Percentiles rank a stretch among this genome's conserved stretches.
Evolutionary conservation across 2,329 filamentous ascomycete genomes (phyloP).

Genomic region (Paecilomyces variotii): DNA sequence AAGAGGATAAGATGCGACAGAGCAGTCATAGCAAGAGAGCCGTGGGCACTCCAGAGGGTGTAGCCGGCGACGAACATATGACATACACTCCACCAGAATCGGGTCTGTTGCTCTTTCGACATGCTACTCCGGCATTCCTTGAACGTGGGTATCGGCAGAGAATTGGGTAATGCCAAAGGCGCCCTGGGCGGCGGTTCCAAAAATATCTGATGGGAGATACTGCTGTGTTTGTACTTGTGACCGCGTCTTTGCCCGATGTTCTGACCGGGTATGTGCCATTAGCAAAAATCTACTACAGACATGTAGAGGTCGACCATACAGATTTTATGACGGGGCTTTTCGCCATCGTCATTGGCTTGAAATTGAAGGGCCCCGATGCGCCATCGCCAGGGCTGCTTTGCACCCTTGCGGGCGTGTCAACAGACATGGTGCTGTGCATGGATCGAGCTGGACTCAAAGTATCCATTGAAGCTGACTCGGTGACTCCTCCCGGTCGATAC

Average conservation of each 20-base stretch:
- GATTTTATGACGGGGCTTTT: slow-evolving; percentile 66
- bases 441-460: slow-evolving; percentile 26
- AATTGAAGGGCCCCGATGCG: slow-evolving; percentile 70
- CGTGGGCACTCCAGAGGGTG: slow-evolving; percentile 77
- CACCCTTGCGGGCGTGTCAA: slow-evolving; percentile 17
- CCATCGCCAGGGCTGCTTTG: slow-evolving; percentile 24
- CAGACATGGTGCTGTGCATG: slow-evolving; percentile 26
- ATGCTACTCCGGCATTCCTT: slow-evolving; percentile 84
- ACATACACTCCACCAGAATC: slow-evolving; percentile 82
- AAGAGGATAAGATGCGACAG: slow-evolving; percentile 91
- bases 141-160: slow-evolving; percentile 81
- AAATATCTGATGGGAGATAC: slow-evolving; percentile 93
- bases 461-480: slow-evolving; percentile 13
- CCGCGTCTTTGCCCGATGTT: slow-evolving; percentile 86
- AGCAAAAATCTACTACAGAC: neutral
- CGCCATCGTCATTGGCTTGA: slow-evolving; percentile 72
- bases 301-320: slow-evolving; percentile 41
- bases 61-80: slow-evolving; percentile 77
- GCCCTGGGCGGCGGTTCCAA: slow-evolving; percentile 81
- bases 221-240: slow-evolving; percentile 97
- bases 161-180: slow-evolving; percentile 81
- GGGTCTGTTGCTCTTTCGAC: slow-evolving; percentile 74
- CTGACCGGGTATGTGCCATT: slow-evolving; percentile 38
- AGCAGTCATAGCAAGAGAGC: slow-evolving; percentile 83
- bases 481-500: slow-evolving; percentile 20